Conservation (phyloP, 768 basidiomycete species). For the Tricholomella constricta region DNA sequence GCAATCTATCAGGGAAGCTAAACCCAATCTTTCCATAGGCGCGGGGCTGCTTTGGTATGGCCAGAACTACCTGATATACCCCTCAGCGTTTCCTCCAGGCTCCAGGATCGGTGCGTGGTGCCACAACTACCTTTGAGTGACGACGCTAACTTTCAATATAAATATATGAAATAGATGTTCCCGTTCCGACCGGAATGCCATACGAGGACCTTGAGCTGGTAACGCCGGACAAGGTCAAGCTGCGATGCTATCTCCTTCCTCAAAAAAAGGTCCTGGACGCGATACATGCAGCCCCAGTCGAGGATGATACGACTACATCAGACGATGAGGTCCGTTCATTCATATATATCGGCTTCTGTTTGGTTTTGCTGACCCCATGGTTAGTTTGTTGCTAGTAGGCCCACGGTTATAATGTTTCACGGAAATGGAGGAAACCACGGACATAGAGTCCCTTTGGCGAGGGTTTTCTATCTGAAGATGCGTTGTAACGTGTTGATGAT, state of each 20-base stretch:
- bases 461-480: conserved; percentile 78
- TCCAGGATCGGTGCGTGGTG: conserved; percentile 64
- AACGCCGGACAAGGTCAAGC: conserved; percentile 69
- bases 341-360: neutral
- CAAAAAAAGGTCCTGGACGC: conserved; percentile 53
- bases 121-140: conserved; percentile 6
- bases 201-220: conserved; percentile 75
- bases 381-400: conserved; percentile 55
- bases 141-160: conserved; percentile 1
- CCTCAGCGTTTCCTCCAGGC: conserved; percentile 76
- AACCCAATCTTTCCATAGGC: conserved; percentile 39
- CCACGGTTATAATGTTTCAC: conserved; percentile 92
- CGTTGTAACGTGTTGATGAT: conserved; percentile 94
- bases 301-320: conserved; percentile 39
- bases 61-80: conserved; percentile 90
- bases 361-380: neutral
- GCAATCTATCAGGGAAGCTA: conserved; percentile 9
- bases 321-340: conserved; percentile 59
- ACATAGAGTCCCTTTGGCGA: conserved; percentile 87
- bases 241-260: conserved; percentile 77
- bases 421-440: conserved; percentile 89
- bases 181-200: conserved; percentile 65
- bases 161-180: conserved; percentile 55
- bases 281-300: conserved; percentile 35
- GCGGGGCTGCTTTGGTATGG: conserved; percentile 81